phyloP scores from a whole-genome alignment of 371 early-diverging fungal genomes.

The Mucor mucedo region DNA sequence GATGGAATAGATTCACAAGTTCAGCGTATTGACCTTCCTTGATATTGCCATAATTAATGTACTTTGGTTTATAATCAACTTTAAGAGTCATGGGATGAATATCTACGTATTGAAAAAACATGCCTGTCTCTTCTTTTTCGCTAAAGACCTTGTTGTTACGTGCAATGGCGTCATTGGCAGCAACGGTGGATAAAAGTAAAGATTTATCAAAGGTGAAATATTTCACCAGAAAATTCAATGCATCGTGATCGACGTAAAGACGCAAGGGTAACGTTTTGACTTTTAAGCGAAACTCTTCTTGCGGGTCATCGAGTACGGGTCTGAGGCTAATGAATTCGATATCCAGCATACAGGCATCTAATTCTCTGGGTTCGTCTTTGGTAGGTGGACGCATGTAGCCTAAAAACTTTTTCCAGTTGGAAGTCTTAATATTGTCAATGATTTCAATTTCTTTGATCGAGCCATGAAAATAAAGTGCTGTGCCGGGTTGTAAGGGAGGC shows the following conservation, averaged over 20 bases:
- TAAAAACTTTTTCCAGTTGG: slow-evolving; percentile 79
- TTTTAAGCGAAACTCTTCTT: slow-evolving; percentile 68
- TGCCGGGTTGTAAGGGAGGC: slow-evolving; percentile 44
- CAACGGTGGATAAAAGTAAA: slow-evolving; percentile 35
- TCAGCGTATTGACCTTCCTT: slow-evolving; percentile 83
- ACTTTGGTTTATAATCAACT: slow-evolving; percentile 96
- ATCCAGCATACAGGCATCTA: slow-evolving; percentile 69
- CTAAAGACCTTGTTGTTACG: not conserved
- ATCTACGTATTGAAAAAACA: slow-evolving; percentile 72
- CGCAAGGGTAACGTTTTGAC: slow-evolving; percentile 79
- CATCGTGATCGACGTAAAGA: slow-evolving; percentile 94
- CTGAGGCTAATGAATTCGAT: slow-evolving; percentile 68
- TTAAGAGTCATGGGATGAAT: slow-evolving; percentile 81
- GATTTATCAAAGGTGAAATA: slow-evolving; percentile 73
- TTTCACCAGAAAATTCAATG: slow-evolving; percentile 79
- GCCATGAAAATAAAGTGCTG: slow-evolving; percentile 56
- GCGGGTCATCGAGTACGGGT: slow-evolving; percentile 57
- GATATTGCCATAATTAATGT: slow-evolving; percentile 75
- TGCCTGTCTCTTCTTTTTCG: slow-evolving; percentile 18
- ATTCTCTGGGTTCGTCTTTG: slow-evolving; percentile 51
- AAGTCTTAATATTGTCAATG: slow-evolving; percentile 78
- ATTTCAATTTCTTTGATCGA: slow-evolving; percentile 73
- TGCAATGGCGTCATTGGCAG: slow-evolving; percentile 32
- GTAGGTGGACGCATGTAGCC: slow-evolving; percentile 50
- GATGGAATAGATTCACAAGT: slow-evolving; percentile 89